Percentiles rank a stretch among this genome's conserved stretches.
Evolutionary conservation across 208 protist genomes (phyloP).

Genomic region (Crithidia fasciculata): DNA sequence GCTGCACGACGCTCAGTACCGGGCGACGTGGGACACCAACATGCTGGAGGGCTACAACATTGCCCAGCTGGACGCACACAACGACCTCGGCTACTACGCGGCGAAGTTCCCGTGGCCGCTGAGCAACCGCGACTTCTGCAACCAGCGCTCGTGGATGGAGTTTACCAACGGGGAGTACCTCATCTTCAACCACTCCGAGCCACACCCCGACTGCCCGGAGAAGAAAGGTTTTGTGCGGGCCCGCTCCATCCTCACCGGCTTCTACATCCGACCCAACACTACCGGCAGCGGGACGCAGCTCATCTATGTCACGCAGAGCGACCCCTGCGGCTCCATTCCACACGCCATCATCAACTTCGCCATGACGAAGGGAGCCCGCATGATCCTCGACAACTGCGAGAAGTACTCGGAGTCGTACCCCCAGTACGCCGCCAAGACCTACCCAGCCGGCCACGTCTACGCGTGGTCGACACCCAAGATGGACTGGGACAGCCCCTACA

Average conservation of each 20-base stretch:
- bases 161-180: slow-evolving; percentile 90
- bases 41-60: slow-evolving; percentile 92
- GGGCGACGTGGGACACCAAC: slow-evolving; percentile 82
- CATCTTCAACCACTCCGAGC: slow-evolving; percentile 93
- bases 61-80: slow-evolving; percentile 75
- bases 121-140: slow-evolving; percentile 91
- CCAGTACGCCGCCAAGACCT: slow-evolving; percentile 55
- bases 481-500: slow-evolving; percentile 73
- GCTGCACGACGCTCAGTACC: slow-evolving; percentile 87
- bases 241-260: slow-evolving; percentile 84
- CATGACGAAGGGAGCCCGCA: slow-evolving; percentile 66
- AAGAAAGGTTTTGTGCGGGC: slow-evolving; percentile 84
- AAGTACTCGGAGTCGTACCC: slow-evolving; percentile 73
- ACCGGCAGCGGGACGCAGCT: slow-evolving; percentile 52
- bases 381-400: slow-evolving; percentile 71
- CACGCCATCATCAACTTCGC: slow-evolving; percentile 82
- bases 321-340: slow-evolving; percentile 85
- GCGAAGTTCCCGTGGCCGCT: slow-evolving; percentile 89
- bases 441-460: slow-evolving; percentile 54
- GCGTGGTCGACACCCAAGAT: slow-evolving; percentile 85
- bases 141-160: slow-evolving; percentile 93
- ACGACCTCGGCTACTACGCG: slow-evolving; percentile 92
- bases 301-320: slow-evolving; percentile 86
- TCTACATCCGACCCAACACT: slow-evolving; percentile 70
- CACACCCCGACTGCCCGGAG: slow-evolving; percentile 73